These are phyloP conservation scores for Hortiboletus flavorubellus DNA, from an alignment of 768 basidiomycete species.

Conservation along the genomic window DNA sequence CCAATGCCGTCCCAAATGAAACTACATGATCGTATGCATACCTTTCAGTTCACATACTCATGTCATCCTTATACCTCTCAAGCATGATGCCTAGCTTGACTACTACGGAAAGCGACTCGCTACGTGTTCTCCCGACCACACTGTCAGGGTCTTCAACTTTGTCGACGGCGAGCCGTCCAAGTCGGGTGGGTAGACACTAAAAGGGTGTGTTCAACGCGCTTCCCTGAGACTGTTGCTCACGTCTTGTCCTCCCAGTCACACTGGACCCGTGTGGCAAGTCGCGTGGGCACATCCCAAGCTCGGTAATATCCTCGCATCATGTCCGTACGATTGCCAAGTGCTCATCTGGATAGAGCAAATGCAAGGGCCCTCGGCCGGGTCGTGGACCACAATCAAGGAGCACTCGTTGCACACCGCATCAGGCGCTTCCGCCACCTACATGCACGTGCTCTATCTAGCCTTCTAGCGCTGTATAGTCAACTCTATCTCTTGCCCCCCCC, in stretches of 20 bases:
- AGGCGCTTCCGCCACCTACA: not conserved
- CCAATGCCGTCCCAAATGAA: slow-evolving; percentile 83
- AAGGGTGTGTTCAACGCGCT: slow-evolving; percentile 51
- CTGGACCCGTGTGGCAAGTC: slow-evolving; percentile 97
- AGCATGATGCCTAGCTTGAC: slow-evolving; percentile 89
- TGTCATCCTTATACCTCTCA: too few species aligned
- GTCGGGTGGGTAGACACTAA: slow-evolving; percentile 67
- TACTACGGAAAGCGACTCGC: too few species aligned
- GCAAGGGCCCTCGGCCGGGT: slow-evolving; percentile 47
- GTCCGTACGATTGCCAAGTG: slow-evolving; percentile 97
- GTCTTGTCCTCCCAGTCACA: slow-evolving; percentile 58
- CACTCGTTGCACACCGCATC: not conserved
- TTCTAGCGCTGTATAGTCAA: too few species aligned
- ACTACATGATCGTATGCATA: slow-evolving; percentile 77
- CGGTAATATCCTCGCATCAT: slow-evolving; percentile 95
- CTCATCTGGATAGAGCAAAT: slow-evolving; percentile 78
- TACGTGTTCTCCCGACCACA: slow-evolving; percentile 64
- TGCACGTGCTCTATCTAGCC: not conserved
- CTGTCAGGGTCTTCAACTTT: slow-evolving; percentile 93
- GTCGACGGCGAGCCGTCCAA: slow-evolving; percentile 81
- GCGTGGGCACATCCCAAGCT: slow-evolving; percentile 99
- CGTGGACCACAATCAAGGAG: slow-evolving; percentile 90
- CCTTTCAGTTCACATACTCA: too few species aligned
- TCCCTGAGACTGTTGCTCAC: not conserved
- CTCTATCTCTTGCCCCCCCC: slow-evolving; percentile 23